phyloP scores from a whole-genome alignment of 768 basidiomycete species.

The Calvatia gigantea region DNA sequence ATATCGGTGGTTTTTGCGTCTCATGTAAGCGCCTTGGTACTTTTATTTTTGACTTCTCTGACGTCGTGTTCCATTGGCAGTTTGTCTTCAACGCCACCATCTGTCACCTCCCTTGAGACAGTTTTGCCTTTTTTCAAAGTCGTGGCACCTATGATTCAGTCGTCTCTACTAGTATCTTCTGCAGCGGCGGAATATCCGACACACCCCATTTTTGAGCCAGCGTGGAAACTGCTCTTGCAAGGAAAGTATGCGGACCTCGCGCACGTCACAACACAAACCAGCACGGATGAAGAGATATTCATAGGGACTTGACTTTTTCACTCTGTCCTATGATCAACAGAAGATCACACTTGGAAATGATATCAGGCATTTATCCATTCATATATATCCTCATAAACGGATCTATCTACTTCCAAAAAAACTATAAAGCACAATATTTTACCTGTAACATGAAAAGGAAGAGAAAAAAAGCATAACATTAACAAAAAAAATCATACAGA shows the following conservation, averaged over 20 bases:
- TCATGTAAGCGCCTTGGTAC: background rate
- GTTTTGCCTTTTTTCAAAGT: background rate
- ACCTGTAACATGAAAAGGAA: no score
- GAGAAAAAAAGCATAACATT: no score
- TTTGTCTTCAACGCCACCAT: background rate
- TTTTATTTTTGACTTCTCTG: background rate
- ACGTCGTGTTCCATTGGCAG: background rate
- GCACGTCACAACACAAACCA: background rate
- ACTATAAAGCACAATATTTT: no score
- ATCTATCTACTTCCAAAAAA: no score
- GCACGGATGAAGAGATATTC: background rate
- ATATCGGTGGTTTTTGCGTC: background rate
- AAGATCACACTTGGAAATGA: no score
- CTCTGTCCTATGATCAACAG: no score
- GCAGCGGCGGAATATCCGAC: background rate
- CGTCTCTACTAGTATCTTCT: background rate
- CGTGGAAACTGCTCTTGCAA: background rate
- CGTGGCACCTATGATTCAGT: constrained; percentile 1
- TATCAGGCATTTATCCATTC: no score
- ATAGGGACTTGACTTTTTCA: no score
- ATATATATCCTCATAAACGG: no score
- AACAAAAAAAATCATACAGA: no score
- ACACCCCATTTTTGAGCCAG: background rate
- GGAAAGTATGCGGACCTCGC: background rate
- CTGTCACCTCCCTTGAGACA: background rate